A percentile compares a stretch with the other conserved stretches of the same genome.
Evolutionary conservation across 2,329 filamentous ascomycete species (phyloP).

Genomic region (Tolypocladium sp.): DNA sequence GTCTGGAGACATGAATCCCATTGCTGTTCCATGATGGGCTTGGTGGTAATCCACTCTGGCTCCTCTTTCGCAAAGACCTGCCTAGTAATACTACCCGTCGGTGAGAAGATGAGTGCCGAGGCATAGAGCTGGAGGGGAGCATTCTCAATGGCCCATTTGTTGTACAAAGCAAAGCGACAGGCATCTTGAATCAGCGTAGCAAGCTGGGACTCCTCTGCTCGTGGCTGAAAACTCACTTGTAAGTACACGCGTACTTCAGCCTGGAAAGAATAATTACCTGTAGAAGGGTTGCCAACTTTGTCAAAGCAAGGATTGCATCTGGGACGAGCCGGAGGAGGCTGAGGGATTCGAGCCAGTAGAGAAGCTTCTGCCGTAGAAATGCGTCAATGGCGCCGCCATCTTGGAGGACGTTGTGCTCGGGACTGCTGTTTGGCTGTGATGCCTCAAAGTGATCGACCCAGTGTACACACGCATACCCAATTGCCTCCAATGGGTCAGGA

Average conservation of each 20-base stretch:
- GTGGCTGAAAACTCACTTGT: background rate
- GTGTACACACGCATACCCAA: slow-evolving; percentile 9
- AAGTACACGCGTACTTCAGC: background rate
- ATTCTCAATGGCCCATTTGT: background rate
- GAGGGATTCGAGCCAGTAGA: background rate
- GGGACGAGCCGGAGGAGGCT: background rate
- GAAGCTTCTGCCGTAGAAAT: background rate
- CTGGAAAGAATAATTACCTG: no score
- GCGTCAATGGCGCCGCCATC: background rate
- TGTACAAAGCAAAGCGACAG: background rate
- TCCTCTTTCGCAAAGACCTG: background rate
- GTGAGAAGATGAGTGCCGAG: background rate
- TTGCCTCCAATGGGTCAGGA: slow-evolving; percentile 8
- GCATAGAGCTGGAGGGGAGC: background rate
- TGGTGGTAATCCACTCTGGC: background rate
- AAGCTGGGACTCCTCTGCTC: background rate
- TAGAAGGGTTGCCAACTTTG: background rate
- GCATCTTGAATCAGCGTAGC: background rate
- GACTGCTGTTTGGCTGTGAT: background rate
- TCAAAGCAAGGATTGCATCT: background rate
- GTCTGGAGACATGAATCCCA: background rate
- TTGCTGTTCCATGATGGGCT: background rate
- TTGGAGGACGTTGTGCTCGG: background rate
- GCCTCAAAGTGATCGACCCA: slow-evolving; percentile 10
- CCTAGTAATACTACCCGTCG: background rate